Conservation (phyloP, 257 asterid genomes). For the Thymus mandschuricus region DNA sequence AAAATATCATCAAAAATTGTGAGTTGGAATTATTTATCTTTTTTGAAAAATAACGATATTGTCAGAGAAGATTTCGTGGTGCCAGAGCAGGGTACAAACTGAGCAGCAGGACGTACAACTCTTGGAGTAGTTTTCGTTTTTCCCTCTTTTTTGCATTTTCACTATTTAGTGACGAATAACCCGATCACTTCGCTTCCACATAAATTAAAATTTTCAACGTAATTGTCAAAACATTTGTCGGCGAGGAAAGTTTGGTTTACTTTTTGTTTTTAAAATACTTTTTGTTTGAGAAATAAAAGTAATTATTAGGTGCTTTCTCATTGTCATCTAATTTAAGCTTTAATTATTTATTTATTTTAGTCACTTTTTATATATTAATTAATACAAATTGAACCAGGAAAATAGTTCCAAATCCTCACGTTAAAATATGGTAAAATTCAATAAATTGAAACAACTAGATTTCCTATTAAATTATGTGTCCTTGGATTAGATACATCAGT, state of each 20-base stretch:
- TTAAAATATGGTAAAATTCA: no score
- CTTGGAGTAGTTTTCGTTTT: neutral
- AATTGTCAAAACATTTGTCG: conserved; percentile 8
- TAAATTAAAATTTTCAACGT: neutral
- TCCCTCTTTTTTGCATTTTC: neutral
- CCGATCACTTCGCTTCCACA: neutral
- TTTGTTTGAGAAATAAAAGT: no score
- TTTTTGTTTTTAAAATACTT: neutral
- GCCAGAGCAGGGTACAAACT: conserved; percentile 26
- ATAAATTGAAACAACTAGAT: no score
- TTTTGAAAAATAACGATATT: conserved; percentile 12
- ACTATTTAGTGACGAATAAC: neutral
- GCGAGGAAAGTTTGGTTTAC: neutral
- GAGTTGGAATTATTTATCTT: neutral
- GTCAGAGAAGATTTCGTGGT: conserved; percentile 25
- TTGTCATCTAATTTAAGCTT: neutral
- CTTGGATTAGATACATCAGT: neutral
- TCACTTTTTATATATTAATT: no score
- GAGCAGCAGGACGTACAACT: neutral
- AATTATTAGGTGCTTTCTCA: neutral
- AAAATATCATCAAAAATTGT: neutral
- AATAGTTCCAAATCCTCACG: no score
- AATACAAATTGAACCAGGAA: no score
- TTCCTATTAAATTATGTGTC: neutral
- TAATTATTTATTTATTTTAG: no score